Evolutionary conservation across 108 stramenopile genomes (phyloP), one percentile per base, ranked within the genome.

Genomic region (Nannochloropsis granulata): DNA sequence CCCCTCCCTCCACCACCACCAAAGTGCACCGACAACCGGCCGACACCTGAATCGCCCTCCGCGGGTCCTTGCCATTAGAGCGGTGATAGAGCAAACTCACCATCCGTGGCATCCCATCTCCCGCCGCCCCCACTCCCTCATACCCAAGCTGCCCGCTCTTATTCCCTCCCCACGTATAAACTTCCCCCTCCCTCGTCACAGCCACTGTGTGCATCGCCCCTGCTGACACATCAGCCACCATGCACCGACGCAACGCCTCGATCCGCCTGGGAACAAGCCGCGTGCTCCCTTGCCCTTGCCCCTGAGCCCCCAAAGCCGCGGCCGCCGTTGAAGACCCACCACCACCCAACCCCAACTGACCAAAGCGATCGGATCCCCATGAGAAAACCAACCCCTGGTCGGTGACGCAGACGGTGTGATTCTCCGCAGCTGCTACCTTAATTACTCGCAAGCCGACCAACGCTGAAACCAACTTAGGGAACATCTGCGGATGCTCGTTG

Each of bases 91-190:
- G 56, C 56, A 71, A 71, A n/a, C 56, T 71, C 56, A 71, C 56
- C 56, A 71, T 71, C 56, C 56, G 56, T 71, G 56, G 56, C 56
- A 71, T n/a, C 56, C 56, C 56, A 71, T 45, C 25, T 25, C 43
- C n/a, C 13, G 45, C 43, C 21, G 83, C 44, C 24, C 79, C 82
- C 0, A 81, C 79, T 25, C 86, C 86, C 9, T 83, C 83, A 26
- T 83, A 25, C 19, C 88, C 88, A 81, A 88, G 83, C 16, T 88
- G 88, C 12, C 88, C 84, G 25, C 84, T 83, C 79, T 88, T 88
- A 45, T 88, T 88, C 23, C 88, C 81, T 13, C 88, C 88, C 84
- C 86, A 88, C 7, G 88, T 88, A 78, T 81, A 88, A 44, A 88
- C 87, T 21, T 43, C 23, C 25, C 88, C 88, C 16, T 83, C 81